Conservation (phyloP, 2,329 filamentous ascomycete species). For the Mariannaea elegans region DNA sequence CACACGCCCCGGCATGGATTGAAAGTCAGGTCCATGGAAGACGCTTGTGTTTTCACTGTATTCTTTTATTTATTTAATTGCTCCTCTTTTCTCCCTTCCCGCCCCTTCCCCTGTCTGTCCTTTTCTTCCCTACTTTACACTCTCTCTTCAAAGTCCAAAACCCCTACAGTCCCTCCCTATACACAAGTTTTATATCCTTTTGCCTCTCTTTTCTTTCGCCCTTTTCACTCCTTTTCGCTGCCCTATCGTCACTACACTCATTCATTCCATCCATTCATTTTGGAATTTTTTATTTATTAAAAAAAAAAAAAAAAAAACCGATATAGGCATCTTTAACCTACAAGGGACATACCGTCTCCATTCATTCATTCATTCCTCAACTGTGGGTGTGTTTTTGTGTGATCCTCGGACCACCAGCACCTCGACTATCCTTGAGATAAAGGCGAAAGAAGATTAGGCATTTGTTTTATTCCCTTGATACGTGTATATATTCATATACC, state of each 20-base stretch:
- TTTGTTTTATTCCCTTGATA: neutral
- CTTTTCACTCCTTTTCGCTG: slow-evolving; percentile 26
- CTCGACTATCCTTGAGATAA: slow-evolving; percentile 21
- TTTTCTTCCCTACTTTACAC: neutral
- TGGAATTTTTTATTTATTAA: too few species aligned
- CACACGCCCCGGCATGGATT: too few species aligned
- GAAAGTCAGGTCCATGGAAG: too few species aligned
- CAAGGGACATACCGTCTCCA: neutral
- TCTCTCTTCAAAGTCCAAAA: neutral
- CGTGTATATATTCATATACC: neutral
- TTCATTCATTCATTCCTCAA: neutral
- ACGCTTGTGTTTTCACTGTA: neutral
- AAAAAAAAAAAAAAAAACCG: too few species aligned
- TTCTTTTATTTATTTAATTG: neutral
- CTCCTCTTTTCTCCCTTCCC: neutral
- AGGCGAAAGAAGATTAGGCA: neutral
- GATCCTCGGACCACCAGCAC: neutral
- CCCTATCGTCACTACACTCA: neutral
- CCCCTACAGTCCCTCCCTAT: slow-evolving; percentile 8
- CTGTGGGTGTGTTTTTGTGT: neutral
- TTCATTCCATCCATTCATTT: neutral
- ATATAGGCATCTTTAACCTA: neutral
- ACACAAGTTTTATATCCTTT: slow-evolving; percentile 13
- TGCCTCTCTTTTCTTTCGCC: slow-evolving; percentile 15
- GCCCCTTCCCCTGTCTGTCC: neutral